phyloP scores from a whole-genome alignment of 345 rosid genomes.

The Linum trigynum region DNA sequence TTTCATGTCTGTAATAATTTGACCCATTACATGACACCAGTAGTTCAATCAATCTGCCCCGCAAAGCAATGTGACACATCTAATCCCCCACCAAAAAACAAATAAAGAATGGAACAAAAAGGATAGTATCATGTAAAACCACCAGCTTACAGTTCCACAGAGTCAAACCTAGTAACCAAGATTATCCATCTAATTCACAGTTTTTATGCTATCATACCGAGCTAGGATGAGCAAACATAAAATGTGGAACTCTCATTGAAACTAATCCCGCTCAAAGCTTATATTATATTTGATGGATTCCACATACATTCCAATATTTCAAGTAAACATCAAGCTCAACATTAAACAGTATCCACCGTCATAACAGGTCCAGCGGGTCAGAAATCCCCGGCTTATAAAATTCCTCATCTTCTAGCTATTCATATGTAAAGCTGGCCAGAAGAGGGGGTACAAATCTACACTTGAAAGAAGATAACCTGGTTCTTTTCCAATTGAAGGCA shows the following conservation, averaged over 20 bases:
- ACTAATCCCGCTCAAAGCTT: neutral
- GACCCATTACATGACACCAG: neutral
- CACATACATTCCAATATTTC: no score
- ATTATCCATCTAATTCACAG: no score
- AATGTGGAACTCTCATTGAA: no score
- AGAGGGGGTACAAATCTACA: neutral
- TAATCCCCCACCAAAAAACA: neutral
- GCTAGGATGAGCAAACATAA: neutral
- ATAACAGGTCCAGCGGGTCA: no score
- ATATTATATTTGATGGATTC: neutral
- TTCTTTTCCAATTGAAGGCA: conserved; percentile 61
- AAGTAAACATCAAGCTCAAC: no score
- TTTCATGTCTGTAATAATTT: no score
- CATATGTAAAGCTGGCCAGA: no score
- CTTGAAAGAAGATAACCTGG: conserved; percentile 44
- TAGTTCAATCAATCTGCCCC: neutral
- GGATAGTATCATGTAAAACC: neutral
- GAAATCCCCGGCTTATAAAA: no score
- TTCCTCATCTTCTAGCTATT: no score
- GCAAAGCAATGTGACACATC: neutral
- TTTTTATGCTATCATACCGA: neutral
- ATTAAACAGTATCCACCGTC: no score
- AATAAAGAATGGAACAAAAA: neutral
- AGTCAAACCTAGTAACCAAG: no score
- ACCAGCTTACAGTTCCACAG: neutral